phyloP scores from a whole-genome alignment of 352 stramenopile genomes.

The Globisporangium barbulae region DNA sequence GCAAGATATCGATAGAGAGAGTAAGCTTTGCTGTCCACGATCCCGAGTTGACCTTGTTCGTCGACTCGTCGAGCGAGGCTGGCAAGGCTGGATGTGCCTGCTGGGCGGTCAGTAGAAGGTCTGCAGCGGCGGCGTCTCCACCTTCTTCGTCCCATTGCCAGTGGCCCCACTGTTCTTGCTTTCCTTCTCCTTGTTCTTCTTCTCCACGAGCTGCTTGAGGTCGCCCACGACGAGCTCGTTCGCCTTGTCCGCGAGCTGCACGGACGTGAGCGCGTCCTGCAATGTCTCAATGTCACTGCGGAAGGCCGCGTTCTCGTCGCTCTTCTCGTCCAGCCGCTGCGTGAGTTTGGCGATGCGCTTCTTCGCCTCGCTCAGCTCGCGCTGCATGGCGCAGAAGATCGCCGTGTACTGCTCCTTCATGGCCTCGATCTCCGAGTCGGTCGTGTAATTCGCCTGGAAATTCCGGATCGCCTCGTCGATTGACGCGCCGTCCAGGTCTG shows the following conservation, averaged over 20 bases:
- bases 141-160: background rate
- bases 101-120: constrained; percentile 16
- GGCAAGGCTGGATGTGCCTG: too few species aligned
- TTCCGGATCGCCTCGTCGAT: constrained; percentile 54
- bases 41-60: too few species aligned
- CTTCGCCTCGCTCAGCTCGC: constrained; percentile 57
- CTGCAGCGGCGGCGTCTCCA: constrained; percentile 12
- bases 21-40: background rate
- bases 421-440: constrained; percentile 23
- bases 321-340: constrained; percentile 54
- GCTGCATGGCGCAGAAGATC: constrained; percentile 67
- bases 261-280: constrained; percentile 54
- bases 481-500: constrained; percentile 16
- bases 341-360: constrained; percentile 42
- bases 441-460: constrained; percentile 28
- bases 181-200: constrained; percentile 11
- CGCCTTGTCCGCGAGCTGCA: constrained; percentile 61
- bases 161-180: background rate
- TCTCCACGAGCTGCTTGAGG: constrained; percentile 36
- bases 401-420: constrained; percentile 54
- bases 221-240: constrained; percentile 55
- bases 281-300: constrained; percentile 63
- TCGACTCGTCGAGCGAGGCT: too few species aligned
- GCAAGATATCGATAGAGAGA: background rate
- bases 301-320: constrained; percentile 55